Percentiles rank a stretch among this genome's conserved stretches.
Conservation (phyloP, 208 protist genomes). For the Trypanosoma lewisi region DNA sequence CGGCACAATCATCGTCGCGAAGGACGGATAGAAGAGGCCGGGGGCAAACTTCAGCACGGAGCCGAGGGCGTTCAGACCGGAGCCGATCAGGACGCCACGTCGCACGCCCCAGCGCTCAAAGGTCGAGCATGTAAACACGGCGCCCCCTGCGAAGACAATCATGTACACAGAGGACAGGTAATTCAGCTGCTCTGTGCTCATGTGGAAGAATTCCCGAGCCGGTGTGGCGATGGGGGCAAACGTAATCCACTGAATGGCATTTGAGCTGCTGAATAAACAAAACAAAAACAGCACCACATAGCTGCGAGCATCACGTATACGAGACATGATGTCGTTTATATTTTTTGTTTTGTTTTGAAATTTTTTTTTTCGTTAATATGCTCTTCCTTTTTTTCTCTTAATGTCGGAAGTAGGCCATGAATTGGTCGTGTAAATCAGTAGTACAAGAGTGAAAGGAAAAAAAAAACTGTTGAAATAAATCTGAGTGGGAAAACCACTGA, state of each 20-base stretch:
- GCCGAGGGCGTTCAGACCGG: slow-evolving; percentile 51
- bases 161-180: slow-evolving; percentile 79
- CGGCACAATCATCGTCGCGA: slow-evolving; percentile 48
- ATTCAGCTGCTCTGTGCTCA: slow-evolving; percentile 66
- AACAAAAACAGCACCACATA: slow-evolving; percentile 60
- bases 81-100: slow-evolving; percentile 48
- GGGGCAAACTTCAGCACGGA: slow-evolving; percentile 59
- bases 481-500: no score
- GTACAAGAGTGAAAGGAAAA: no score
- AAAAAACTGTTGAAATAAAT: no score
- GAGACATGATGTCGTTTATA: no score
- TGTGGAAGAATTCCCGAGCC: slow-evolving; percentile 42
- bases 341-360: background rate
- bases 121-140: slow-evolving; percentile 60
- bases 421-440: no score
- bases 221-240: slow-evolving; percentile 52
- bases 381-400: no score
- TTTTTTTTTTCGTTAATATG: background rate
- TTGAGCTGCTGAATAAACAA: slow-evolving; percentile 60
- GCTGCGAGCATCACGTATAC: slow-evolving; percentile 36
- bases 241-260: slow-evolving; percentile 76
- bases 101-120: slow-evolving; percentile 76
- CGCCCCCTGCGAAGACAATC: slow-evolving; percentile 67
- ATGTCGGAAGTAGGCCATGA: no score
- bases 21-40: slow-evolving; percentile 46